Evolutionary conservation across 768 basidiomycete species (phyloP), one percentile per base, ranked within the genome.

Genomic region (Leccinum uliginosum): DNA sequence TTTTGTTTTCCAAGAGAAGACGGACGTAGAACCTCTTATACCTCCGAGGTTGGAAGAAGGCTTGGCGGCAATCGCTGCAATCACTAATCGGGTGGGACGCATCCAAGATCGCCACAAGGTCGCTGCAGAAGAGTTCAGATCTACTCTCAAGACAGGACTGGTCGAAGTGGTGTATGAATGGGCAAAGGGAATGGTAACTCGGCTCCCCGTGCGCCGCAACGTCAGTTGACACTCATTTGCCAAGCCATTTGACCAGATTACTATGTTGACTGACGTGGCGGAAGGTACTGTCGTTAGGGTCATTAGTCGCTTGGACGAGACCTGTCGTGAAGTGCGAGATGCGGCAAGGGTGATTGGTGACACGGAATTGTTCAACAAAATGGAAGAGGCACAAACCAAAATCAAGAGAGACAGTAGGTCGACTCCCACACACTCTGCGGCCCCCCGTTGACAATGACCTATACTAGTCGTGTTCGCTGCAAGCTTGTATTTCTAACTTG

Each of bases 1-100:
- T 67, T 98, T 99, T 68, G 89, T 99, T 43, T 99, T 99, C 73
- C 97, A 98, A 71, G 97, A 99, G 70, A 98, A 97, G 75, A 93
- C 94, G 14, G 93, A 97, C 8, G 78, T 85, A 8, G 92, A 95
- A 62, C 95, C 97, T 21, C 71, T 80, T 3, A 79, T 99, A 51
- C 86, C 93, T 11, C 80, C 84, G 11, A 88, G 87, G 67, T 77
- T 99, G 17, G 81, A 89, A 70, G 80, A 83, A 64, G 97, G 96
- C 14, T 78, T 90, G 46, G 86, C 87, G 17, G 82, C 84, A 12
- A 92, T 99, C 55, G 65, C 86, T 52, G 79, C 77, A 5, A 90
- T 98, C 56, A 87, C 83, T 23, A 89, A 94, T 44, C 78, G 86
- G 23, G 83, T 99, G 9, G 85, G 83, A 46, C 74, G 83, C 11